phyloP scores from a whole-genome alignment of 2,329 filamentous ascomycete genomes.

The Calonectria henricotiae region DNA sequence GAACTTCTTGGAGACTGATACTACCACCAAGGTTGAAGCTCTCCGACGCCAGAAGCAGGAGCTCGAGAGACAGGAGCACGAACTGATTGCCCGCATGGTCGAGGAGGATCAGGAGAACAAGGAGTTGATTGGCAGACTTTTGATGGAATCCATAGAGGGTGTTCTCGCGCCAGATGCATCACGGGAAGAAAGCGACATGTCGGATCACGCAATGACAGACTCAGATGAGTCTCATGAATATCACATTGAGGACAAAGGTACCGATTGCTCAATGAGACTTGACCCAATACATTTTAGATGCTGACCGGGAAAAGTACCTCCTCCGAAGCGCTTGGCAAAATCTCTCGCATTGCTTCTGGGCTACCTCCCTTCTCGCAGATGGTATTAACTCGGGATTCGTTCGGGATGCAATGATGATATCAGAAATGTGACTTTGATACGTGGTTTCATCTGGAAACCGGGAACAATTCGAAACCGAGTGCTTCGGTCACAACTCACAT shows the following conservation, averaged over 20 bases:
- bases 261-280: background rate
- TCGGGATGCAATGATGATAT: background rate
- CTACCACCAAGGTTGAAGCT: background rate
- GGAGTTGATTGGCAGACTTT: slow-evolving; percentile 5
- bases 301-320: slow-evolving; percentile 1
- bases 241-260: slow-evolving; percentile 1
- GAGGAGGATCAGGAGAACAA: slow-evolving; percentile 14
- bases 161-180: background rate
- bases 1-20: slow-evolving; percentile 21
- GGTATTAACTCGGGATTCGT: background rate
- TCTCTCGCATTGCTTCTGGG: background rate
- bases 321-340: background rate
- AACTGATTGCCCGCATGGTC: slow-evolving; percentile 21
- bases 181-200: background rate
- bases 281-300: no score
- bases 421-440: background rate
- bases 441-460: background rate
- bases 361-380: slow-evolving; percentile 5
- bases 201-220: background rate
- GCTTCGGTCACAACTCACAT: background rate
- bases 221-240: background rate
- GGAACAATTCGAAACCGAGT: background rate
- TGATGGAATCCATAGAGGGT: slow-evolving; percentile 3
- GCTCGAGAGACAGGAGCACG: slow-evolving; percentile 16
- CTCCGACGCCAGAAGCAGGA: slow-evolving; percentile 22